Conservation (phyloP, 495 filamentous ascomycete genomes). For the Hypoxylon perforatum region DNA sequence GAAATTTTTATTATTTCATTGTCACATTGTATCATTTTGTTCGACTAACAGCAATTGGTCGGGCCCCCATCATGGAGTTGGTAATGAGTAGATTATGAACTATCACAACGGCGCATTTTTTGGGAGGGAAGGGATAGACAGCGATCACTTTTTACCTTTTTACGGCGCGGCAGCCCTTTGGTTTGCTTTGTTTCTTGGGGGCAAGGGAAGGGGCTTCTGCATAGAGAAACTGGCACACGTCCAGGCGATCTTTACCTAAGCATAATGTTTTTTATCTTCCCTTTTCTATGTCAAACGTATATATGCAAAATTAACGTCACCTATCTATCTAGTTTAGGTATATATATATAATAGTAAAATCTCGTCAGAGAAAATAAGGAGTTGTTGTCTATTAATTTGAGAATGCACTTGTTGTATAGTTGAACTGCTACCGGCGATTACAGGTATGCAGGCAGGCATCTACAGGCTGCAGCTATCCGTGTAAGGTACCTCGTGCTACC, state of each 20-base stretch:
- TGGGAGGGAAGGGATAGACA: slow-evolving; percentile 35
- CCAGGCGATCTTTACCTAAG: slow-evolving; percentile 40
- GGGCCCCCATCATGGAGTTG: slow-evolving; percentile 21
- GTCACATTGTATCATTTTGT: slow-evolving; percentile 32
- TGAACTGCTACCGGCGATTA: too few species aligned
- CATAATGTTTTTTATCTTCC: slow-evolving; percentile 29
- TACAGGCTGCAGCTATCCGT: too few species aligned
- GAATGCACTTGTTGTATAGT: too few species aligned
- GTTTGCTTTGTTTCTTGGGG: slow-evolving; percentile 23
- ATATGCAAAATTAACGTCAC: slow-evolving; percentile 20
- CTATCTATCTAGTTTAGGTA: slow-evolving; percentile 14
- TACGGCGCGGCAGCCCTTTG: slow-evolving; percentile 13
- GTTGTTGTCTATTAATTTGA: background rate
- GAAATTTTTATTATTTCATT: slow-evolving; percentile 27
- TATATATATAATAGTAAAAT: slow-evolving; percentile 33
- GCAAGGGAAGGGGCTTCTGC: slow-evolving; percentile 16
- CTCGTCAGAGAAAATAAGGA: slow-evolving; percentile 26
- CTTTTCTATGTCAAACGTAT: slow-evolving; percentile 38
- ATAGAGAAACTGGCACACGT: slow-evolving; percentile 39
- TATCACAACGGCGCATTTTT: slow-evolving; percentile 28
- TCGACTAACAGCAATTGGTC: slow-evolving; percentile 22
- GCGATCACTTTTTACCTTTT: slow-evolving; percentile 5
- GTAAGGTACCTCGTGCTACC: too few species aligned
- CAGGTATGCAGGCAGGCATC: too few species aligned
- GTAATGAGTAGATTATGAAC: slow-evolving; percentile 41